phyloP scores from a whole-genome alignment of 768 basidiomycete genomes.

The Lentinula sp. region DNA sequence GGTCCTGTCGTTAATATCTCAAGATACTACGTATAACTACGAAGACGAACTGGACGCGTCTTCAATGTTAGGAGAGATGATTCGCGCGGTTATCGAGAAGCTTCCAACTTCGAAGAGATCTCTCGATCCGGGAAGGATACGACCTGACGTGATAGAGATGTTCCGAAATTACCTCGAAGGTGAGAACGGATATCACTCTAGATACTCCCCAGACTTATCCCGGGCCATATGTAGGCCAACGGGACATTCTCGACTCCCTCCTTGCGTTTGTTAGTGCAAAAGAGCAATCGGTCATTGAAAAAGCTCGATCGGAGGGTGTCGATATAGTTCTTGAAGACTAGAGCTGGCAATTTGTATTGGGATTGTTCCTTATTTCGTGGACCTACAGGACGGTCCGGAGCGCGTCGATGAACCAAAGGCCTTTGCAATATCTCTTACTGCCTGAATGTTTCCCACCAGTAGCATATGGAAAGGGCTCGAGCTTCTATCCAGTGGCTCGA shows the following conservation, averaged over 20 bases:
- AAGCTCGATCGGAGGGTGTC: slow-evolving; percentile 46
- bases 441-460: not conserved
- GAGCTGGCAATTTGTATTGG: not conserved
- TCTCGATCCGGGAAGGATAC: slow-evolving; percentile 19
- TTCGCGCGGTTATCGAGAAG: slow-evolving; percentile 39
- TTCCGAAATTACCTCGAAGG: slow-evolving; percentile 64
- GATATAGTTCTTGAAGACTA: slow-evolving; percentile 44
- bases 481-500: not conserved
- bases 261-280: slow-evolving; percentile 42
- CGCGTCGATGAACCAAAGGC: not conserved
- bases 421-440: not conserved
- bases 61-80: slow-evolving; percentile 63
- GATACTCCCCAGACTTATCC: not conserved
- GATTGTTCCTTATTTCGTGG: not conserved
- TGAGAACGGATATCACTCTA: slow-evolving; percentile 15
- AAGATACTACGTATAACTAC: slow-evolving; percentile 26
- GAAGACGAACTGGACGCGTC: slow-evolving; percentile 69
- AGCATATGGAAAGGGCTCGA: not conserved
- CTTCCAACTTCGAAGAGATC: slow-evolving; percentile 30
- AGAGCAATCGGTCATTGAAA: slow-evolving; percentile 38
- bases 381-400: not conserved
- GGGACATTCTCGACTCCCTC: slow-evolving; percentile 49
- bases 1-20: slow-evolving; percentile 28
- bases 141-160: slow-evolving; percentile 62
- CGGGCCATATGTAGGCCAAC: slow-evolving; percentile 39